Evolutionary conservation across 306 rosid species (phyloP), one percentile per base, ranked within the genome.

Genomic region (Prosopis cineraria): DNA sequence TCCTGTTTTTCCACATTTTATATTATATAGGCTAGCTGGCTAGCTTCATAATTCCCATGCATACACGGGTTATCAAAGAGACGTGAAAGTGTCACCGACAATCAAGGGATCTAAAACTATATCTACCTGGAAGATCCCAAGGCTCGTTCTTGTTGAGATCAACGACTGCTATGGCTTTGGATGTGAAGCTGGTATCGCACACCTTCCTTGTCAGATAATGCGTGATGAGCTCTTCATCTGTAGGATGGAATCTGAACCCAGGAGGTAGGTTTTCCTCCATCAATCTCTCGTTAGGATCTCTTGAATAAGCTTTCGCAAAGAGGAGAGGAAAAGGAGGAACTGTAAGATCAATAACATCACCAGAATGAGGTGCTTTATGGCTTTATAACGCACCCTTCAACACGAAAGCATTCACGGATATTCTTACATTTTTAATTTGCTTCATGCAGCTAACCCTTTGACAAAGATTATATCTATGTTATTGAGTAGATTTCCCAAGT

Each of bases 101-200:
- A n/a, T n/a, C n/a, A n/a, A 14, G 19, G 10, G 17, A 7, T 59
- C 14, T 75, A 30, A 8, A 27, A 58, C 24, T n/a, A 1, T 1
- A 9, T 39, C 0, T 60, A 81, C 93, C 97, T 73, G 97, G 97
- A 80, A 93, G 96, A 82, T 93, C 96, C 97, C 97, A 93, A 62
- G 97, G 97, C 50, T 93, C 97, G 31, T 84, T 86, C 82, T 90
- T 93, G 56, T 93, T 93, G 69, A 93, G 92, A 89, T 93, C 97
- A 48, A 90, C 96, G 17, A 89, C 89, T 1, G 91, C 91, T 16
- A 90, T 83, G 1, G 87, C 92, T 67, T 87, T 91, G 6, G 89
- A 75, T 0, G 91, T 78, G 92, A 90, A 93, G 73, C 65, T 14
- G 44, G 58, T 12, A 52, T 93, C 97, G 11, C 93, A 89, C 40